Conservation (phyloP, 176 grass and related monocot genomes). For the Ampelocalamus luodianensis region DNA sequence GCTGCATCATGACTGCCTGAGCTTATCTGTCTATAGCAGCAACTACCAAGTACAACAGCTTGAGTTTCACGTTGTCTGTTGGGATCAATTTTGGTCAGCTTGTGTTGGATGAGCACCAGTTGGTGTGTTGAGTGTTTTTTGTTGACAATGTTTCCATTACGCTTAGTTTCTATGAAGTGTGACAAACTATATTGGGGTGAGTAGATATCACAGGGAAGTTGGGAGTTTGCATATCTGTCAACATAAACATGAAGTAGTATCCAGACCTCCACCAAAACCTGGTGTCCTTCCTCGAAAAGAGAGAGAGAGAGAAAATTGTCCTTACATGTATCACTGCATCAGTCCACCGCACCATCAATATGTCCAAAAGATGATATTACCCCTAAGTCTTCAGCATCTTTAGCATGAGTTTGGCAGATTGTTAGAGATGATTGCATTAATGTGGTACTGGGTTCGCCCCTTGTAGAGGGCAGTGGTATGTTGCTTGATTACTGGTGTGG, state of each 20-base stretch:
- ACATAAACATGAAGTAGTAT: not conserved
- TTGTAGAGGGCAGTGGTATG: not conserved
- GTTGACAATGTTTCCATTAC: not conserved
- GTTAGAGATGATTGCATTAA: not conserved
- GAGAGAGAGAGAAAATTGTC: not conserved
- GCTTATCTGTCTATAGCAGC: not conserved
- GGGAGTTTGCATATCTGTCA: not conserved
- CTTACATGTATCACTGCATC: not conserved
- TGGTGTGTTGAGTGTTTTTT: not conserved
- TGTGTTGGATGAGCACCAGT: slow-evolving; percentile 13
- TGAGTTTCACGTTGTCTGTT: not conserved
- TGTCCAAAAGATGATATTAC: not conserved
- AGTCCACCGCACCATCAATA: not conserved
- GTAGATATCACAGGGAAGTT: not conserved
- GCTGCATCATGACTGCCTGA: not conserved
- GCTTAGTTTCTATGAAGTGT: not conserved
- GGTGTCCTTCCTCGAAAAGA: not conserved
- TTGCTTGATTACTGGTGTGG: not conserved
- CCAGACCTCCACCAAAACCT: not conserved
- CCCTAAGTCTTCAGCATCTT: not conserved
- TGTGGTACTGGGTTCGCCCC: not conserved
- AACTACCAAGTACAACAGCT: not conserved
- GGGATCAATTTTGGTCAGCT: slow-evolving; percentile 9
- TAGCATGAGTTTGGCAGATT: not conserved
- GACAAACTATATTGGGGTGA: not conserved